These are phyloP conservation scores for Pseudogymnoascus sp. DNA, from an alignment of 2,329 filamentous ascomycete species.

Conservation along the genomic window DNA sequence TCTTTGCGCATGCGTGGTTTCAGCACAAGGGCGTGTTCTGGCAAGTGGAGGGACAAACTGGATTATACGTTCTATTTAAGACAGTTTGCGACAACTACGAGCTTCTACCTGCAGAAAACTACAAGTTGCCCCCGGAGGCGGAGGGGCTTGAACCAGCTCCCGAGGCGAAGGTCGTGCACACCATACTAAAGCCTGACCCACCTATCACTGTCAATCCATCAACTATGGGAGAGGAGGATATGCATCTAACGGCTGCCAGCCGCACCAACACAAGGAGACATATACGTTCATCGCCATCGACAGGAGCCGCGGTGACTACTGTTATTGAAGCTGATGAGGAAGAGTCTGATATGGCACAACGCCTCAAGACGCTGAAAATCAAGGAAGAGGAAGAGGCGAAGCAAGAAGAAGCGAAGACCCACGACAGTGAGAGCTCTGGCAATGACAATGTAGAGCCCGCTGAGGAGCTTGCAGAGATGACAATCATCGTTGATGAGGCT, in stretches of 20 bases:
- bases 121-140: conserved; percentile 88
- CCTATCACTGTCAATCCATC: conserved; percentile 22
- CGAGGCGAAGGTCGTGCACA: conserved; percentile 34
- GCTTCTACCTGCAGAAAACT: conserved; percentile 85
- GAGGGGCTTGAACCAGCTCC: conserved; percentile 64
- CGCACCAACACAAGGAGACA: conserved; percentile 74
- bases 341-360: conserved; percentile 43
- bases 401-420: conserved; percentile 12
- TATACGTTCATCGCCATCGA: conserved; percentile 70
- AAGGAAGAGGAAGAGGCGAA: conserved; percentile 32
- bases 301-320: conserved; percentile 69
- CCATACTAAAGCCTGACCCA: conserved; percentile 31
- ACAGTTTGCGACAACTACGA: conserved; percentile 90
- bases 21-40: conserved; percentile 94
- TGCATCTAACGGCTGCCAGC: conserved; percentile 47
- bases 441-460: conserved; percentile 18
- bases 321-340: conserved; percentile 81
- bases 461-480: conserved; percentile 12
- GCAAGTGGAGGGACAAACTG: conserved; percentile 84
- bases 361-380: conserved; percentile 41
- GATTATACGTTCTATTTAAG: conserved; percentile 94
- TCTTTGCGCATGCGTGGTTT: conserved; percentile 98
- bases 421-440: conserved; percentile 20
- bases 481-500: conserved; percentile 8
- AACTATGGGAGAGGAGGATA: conserved; percentile 31